Conservation (phyloP, 2,329 filamentous ascomycete species). For the Colletotrichum chlorophyti region DNA sequence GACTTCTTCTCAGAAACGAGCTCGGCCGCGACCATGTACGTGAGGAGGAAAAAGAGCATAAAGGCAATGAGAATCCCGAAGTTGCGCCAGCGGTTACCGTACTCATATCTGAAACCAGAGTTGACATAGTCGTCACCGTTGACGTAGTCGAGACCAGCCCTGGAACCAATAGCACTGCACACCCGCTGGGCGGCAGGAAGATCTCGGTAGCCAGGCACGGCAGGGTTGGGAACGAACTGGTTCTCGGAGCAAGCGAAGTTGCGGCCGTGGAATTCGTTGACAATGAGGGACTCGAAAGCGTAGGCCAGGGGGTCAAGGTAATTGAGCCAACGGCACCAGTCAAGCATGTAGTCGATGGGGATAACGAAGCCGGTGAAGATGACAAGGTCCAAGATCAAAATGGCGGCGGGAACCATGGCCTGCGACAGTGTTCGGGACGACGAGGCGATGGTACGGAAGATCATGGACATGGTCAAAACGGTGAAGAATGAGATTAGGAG, state of each 20-base stretch:
- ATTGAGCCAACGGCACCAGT: conserved; percentile 84
- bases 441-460: conserved; percentile 84
- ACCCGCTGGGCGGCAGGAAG: conserved; percentile 49
- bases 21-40: conserved; percentile 71
- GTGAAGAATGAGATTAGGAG: conserved; percentile 76
- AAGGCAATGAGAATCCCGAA: conserved; percentile 73
- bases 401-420: conserved; percentile 65
- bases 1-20: conserved; percentile 71
- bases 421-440: conserved; percentile 74
- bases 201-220: conserved; percentile 40
- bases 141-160: conserved; percentile 58
- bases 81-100: conserved; percentile 72
- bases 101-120: conserved; percentile 62
- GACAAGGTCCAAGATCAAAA: conserved; percentile 71
- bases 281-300: conserved; percentile 80
- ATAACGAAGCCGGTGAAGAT: conserved; percentile 76
- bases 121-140: conserved; percentile 64
- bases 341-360: conserved; percentile 72
- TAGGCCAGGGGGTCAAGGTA: conserved; percentile 83
- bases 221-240: conserved; percentile 49
- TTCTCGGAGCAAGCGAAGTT: conserved; percentile 57
- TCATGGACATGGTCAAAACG: conserved; percentile 82
- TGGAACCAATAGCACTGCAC: conserved; percentile 66
- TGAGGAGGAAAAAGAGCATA: conserved; percentile 64
- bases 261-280: conserved; percentile 80